Conservation (phyloP, 306 rosid species). For the Hippophae gyantsensis region DNA sequence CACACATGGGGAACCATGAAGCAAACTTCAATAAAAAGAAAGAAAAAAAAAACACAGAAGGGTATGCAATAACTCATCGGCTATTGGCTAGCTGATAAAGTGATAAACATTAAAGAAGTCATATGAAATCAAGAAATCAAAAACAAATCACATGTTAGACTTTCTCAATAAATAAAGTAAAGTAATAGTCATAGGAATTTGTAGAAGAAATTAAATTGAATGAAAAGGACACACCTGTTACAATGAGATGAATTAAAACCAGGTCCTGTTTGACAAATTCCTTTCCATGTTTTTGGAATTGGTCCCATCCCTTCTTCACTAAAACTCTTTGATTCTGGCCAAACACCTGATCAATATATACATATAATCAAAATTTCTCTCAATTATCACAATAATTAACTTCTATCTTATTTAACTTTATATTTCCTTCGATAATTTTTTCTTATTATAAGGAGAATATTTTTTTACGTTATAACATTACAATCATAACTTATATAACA, state of each 20-base stretch:
- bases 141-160: conserved; percentile 3
- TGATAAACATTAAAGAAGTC: background rate
- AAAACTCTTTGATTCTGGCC: conserved; percentile 86
- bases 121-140: background rate
- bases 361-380: background rate
- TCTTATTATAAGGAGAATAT: no score
- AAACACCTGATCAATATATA: conserved; percentile 43
- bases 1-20: no score
- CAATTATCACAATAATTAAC: conserved; percentile 6
- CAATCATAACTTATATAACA: no score
- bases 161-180: background rate
- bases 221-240: conserved; percentile 33
- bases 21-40: no score
- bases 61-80: no score
- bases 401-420: background rate
- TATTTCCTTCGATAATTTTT: no score
- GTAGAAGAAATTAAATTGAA: background rate
- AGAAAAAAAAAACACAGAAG: no score
- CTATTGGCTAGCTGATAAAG: no score
- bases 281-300: conserved; percentile 68
- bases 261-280: conserved; percentile 60
- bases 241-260: conserved; percentile 53
- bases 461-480: no score
- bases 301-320: conserved; percentile 66
- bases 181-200: background rate